Percentiles rank a stretch among this genome's conserved stretches.
Evolutionary conservation across 108 stramenopile species (phyloP).

Genomic region (Schizochytrium sp.): DNA sequence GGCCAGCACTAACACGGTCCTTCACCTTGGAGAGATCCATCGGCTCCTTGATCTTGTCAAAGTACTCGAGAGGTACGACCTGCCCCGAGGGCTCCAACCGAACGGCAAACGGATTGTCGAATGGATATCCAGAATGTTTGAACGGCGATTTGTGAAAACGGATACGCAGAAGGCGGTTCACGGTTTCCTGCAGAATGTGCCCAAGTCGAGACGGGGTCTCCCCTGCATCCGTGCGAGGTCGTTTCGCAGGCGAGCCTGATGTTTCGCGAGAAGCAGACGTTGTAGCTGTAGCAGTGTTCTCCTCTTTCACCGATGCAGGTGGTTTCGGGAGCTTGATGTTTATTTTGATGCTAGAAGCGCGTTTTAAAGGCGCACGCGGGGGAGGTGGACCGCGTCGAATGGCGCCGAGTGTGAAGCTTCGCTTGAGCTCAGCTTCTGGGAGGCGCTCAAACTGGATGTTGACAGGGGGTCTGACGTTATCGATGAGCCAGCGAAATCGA

Average conservation of each 20-base stretch:
- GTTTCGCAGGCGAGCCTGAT: neutral
- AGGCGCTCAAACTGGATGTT: neutral
- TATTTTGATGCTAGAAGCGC: neutral
- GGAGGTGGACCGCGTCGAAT: neutral
- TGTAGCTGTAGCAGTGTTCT: too few species aligned
- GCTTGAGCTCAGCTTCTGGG: neutral
- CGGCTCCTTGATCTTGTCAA: neutral
- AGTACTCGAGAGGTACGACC: neutral
- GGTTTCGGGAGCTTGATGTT: neutral
- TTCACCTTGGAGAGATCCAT: neutral
- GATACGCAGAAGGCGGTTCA: neutral
- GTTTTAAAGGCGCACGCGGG: neutral
- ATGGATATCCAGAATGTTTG: neutral
- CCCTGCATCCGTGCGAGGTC: neutral
- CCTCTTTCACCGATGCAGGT: neutral
- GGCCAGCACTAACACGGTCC: neutral
- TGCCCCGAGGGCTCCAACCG: neutral
- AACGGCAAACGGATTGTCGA: constrained; percentile 8
- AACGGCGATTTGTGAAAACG: neutral
- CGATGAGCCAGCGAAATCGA: neutral
- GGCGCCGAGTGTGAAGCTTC: neutral
- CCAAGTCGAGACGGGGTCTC: neutral
- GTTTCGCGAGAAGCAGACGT: too few species aligned
- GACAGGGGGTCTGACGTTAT: neutral
- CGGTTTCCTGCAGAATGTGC: neutral